Percentiles rank a stretch among this genome's conserved stretches.
Evolutionary conservation across 2,329 filamentous ascomycete genomes (phyloP).

Genomic region (Elsinoe batatas): DNA sequence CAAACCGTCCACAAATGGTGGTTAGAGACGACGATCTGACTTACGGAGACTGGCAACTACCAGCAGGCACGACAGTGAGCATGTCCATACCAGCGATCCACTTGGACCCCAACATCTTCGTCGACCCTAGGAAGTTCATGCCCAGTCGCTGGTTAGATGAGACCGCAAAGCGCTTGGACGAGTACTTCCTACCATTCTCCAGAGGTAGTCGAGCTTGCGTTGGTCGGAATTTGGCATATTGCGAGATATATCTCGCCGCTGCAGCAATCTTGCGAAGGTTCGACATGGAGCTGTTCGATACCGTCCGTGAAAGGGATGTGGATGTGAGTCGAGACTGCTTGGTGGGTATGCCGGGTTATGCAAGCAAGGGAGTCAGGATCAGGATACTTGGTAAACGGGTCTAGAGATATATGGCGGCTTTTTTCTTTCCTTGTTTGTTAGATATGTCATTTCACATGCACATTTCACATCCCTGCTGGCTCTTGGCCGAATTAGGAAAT

Average conservation of each 20-base stretch:
- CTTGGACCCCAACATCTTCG: constrained; percentile 24
- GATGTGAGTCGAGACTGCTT: constrained; percentile 14
- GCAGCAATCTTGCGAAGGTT: constrained; percentile 26
- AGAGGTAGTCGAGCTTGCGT: constrained; percentile 27
- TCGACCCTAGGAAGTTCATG: constrained; percentile 26
- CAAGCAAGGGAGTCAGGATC: not conserved
- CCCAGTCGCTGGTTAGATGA: constrained; percentile 28
- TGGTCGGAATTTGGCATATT: constrained; percentile 27
- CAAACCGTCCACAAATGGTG: not conserved
- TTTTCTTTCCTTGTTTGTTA: not conserved
- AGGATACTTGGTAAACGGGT: not conserved
- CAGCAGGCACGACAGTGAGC: constrained; percentile 21
- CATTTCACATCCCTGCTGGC: not conserved
- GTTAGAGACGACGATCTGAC: constrained; percentile 16
- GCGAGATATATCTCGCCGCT: constrained; percentile 26
- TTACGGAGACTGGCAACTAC: constrained; percentile 13
- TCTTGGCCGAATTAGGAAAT: not conserved
- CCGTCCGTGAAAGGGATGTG: constrained; percentile 16
- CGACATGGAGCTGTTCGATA: constrained; percentile 23
- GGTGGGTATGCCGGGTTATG: constrained; percentile 2
- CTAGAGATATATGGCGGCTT: not conserved
- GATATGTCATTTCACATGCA: not conserved
- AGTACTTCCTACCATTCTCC: constrained; percentile 27
- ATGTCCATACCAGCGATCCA: constrained; percentile 24
- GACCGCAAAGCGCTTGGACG: constrained; percentile 17